Evolutionary conservation across 306 rosid genomes (phyloP), one percentile per base, ranked within the genome.

Genomic region (Acmispon strigosus): DNA sequence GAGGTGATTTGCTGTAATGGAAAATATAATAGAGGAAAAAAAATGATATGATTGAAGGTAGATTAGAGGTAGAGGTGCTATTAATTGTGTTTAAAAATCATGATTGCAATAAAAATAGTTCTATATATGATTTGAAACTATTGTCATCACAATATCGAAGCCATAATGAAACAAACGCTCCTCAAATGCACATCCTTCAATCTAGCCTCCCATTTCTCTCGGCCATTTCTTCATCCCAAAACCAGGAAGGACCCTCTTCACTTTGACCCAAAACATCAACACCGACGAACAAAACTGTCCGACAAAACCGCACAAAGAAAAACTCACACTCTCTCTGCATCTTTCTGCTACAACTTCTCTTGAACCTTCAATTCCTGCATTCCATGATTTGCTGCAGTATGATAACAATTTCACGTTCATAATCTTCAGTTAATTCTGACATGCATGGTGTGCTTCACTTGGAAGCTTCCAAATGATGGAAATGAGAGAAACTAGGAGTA

Each of bases 181-280:
- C 32, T 27, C 32, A 48, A 69, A 54, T 54, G 70, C 64, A 66
- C 47, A 72, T 24, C 87, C 86, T 61, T 81, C 78, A 70, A 79
- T 82, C 80, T 74, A 83, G 96, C 86, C 91, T 73, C 66, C 67
- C 86, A 81, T 73, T 84, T 41, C 89, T 84, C 88, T 71, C 78
- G 66, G 76, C 89, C 91, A 84, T 80, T 80, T 86, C 84, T 78
- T 84, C 85, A 36, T 73, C 84, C 67, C 69, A 51, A 82, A 80
- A 70, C 44, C 59, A 74, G 44, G 47, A 50, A 17, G 24, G 29
- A 49, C 29, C 60, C 16, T 34, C 32, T 17, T 27, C 56, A 73
- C 62, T 10, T 62, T 74, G 65, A 62, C 52, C 64, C 51, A 52
- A 71, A 27, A 27, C 32, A 27, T 3, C 24, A 3, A 70, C 56